Percentiles rank a stretch among this genome's conserved stretches.
These are phyloP conservation scores for Colletotrichum graminicola DNA, from an alignment of 2,329 filamentous ascomycete species.

Conservation along the genomic window DNA sequence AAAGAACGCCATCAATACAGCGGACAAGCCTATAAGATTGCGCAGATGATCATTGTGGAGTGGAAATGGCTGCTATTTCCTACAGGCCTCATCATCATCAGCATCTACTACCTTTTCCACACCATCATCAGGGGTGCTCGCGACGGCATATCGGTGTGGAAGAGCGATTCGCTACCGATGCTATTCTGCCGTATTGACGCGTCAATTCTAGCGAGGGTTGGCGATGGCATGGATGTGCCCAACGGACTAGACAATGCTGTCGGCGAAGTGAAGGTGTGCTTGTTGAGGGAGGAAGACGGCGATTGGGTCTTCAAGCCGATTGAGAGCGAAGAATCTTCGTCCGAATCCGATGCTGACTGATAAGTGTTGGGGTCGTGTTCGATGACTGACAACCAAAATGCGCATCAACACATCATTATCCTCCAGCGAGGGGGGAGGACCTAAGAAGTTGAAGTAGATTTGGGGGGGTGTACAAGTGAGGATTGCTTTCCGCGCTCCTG, in stretches of 20 bases:
- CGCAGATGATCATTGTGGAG: constrained; percentile 50
- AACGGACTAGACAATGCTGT: constrained; percentile 51
- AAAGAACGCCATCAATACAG: constrained; percentile 43
- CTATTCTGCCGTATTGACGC: constrained; percentile 54
- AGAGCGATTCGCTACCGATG: constrained; percentile 55
- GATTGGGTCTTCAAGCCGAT: constrained; percentile 53
- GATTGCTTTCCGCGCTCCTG: constrained; percentile 22
- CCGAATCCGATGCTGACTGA: constrained; percentile 33
- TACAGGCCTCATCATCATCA: constrained; percentile 49
- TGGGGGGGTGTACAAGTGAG: not conserved
- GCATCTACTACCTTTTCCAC: constrained; percentile 52
- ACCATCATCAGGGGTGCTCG: constrained; percentile 52
- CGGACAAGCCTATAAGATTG: constrained; percentile 49
- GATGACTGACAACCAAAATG: not conserved
- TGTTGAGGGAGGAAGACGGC: constrained; percentile 51
- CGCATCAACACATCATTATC: constrained; percentile 10
- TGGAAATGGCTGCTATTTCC: constrained; percentile 55
- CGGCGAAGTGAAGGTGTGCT: constrained; percentile 50
- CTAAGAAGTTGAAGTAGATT: not conserved
- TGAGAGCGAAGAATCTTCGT: constrained; percentile 36
- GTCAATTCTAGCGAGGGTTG: constrained; percentile 49
- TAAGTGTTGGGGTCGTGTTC: not conserved
- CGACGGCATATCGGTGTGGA: constrained; percentile 54
- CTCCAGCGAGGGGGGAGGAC: not conserved
- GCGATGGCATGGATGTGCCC: constrained; percentile 52